Evolutionary conservation across 2,329 filamentous ascomycete genomes (phyloP).

Genomic region (Fusarium sp.): DNA sequence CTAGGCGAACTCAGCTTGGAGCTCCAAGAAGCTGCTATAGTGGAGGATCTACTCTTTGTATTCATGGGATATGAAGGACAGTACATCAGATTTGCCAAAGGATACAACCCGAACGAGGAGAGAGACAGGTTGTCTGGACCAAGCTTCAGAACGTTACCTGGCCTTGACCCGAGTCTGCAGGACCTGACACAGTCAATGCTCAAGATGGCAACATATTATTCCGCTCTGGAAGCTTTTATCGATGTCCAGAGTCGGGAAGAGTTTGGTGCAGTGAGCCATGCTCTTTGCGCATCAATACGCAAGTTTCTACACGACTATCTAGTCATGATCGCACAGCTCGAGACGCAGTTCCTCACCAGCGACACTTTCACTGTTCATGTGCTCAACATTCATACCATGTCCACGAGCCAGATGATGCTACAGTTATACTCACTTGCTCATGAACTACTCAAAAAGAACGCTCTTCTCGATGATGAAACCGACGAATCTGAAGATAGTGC

Average conservation of each 20-base stretch:
- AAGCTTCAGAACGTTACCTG: constrained; percentile 78
- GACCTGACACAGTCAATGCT: constrained; percentile 90
- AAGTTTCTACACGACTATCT: constrained; percentile 94
- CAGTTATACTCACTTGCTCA: constrained; percentile 89
- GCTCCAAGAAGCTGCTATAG: constrained; percentile 83
- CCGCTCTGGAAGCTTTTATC: constrained; percentile 89
- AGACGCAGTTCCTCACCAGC: constrained; percentile 91
- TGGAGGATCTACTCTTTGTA: constrained; percentile 92
- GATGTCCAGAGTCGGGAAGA: constrained; percentile 94
- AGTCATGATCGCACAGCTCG: constrained; percentile 89
- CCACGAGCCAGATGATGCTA: constrained; percentile 88
- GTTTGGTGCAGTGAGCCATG: constrained; percentile 94
- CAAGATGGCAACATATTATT: constrained; percentile 93
- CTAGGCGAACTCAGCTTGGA: constrained; percentile 79
- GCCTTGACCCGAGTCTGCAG: constrained; percentile 88
- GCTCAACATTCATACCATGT: constrained; percentile 89
- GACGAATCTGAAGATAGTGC: constrained; percentile 78
- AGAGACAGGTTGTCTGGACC: constrained; percentile 88
- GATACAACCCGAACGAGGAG: constrained; percentile 85
- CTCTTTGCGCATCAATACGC: constrained; percentile 92
- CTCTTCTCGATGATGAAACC: constrained; percentile 82
- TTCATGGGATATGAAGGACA: constrained; percentile 99
- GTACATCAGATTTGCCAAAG: constrained; percentile 86
- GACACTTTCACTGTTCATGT: constrained; percentile 91
- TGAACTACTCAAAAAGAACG: constrained; percentile 88